These are phyloP conservation scores for Styphnolobium japonicum DNA, from an alignment of 306 rosid genomes.

Conservation along the genomic window DNA sequence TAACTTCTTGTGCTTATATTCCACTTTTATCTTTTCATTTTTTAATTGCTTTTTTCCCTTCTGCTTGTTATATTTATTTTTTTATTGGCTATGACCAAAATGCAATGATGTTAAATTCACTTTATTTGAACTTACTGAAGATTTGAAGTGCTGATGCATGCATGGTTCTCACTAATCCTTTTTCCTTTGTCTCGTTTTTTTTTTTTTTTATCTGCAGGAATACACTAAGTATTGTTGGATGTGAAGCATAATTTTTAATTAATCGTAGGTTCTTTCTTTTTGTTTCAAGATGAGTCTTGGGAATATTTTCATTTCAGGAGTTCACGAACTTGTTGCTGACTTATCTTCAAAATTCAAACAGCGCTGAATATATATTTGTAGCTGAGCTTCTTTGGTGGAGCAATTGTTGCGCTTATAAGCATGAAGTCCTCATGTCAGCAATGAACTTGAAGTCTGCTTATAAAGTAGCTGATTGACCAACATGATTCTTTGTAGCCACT, in stretches of 20 bases:
- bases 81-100: constrained; percentile 5
- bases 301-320: not conserved
- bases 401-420: constrained; percentile 4
- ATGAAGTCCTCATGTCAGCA: constrained; percentile 20
- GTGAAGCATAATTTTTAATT: constrained; percentile 5
- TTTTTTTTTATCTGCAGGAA: not conserved
- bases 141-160: constrained; percentile 23
- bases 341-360: constrained; percentile 10
- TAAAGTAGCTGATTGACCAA: constrained; percentile 8
- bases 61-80: not conserved
- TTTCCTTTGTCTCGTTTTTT: constrained; percentile 1
- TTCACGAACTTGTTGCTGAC: not conserved
- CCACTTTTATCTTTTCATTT: not conserved
- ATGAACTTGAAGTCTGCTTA: constrained; percentile 28
- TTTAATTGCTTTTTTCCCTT: not conserved
- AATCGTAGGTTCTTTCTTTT: not conserved
- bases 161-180: constrained; percentile 23
- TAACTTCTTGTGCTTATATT: constrained; percentile 28
- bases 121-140: constrained; percentile 17
- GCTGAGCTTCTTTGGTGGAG: not conserved
- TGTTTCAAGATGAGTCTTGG: not conserved
- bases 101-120: constrained; percentile 17
- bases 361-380: not conserved
- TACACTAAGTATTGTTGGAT: constrained; percentile 38
- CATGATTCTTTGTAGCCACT: constrained; percentile 6